Conservation (phyloP, 208 protist species). For the Acanthamoeba royreba region DNA sequence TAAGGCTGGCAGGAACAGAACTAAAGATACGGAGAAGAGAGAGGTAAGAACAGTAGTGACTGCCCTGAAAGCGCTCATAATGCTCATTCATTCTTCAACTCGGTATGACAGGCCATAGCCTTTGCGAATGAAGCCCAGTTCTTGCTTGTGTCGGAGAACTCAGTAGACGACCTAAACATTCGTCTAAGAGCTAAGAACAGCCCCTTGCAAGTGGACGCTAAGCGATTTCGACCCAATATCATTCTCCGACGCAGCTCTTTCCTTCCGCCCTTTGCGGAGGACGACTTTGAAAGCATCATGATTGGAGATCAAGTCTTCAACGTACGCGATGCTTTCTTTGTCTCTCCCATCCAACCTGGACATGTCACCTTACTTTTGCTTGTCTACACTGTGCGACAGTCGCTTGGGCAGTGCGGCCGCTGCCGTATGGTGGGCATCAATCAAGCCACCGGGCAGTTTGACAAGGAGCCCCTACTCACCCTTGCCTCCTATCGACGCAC, state of each 20-base stretch:
- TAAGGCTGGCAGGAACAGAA: neutral
- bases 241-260: neutral
- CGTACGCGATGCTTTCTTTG: neutral
- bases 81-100: too few relatives aligned
- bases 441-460: neutral
- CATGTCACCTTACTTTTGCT: too few relatives aligned
- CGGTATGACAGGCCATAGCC: too few relatives aligned
- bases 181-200: neutral
- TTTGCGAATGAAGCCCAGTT: slow-evolving; percentile 43
- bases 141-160: slow-evolving; percentile 29
- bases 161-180: neutral
- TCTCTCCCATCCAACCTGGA: neutral
- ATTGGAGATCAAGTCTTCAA: slow-evolving; percentile 28
- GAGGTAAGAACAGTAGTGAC: too few relatives aligned
- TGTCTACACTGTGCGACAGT: neutral
- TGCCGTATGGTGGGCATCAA: slow-evolving; percentile 38
- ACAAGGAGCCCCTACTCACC: neutral
- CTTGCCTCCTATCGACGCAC: slow-evolving; percentile 10
- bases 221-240: slow-evolving; percentile 16
- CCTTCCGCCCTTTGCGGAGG: neutral
- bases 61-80: neutral
- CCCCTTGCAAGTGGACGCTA: neutral
- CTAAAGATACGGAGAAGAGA: neutral
- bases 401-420: neutral
- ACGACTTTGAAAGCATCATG: neutral